phyloP scores from a whole-genome alignment of 192 early-diverging fungal species.

The Rhizoclosmatium sp. region DNA sequence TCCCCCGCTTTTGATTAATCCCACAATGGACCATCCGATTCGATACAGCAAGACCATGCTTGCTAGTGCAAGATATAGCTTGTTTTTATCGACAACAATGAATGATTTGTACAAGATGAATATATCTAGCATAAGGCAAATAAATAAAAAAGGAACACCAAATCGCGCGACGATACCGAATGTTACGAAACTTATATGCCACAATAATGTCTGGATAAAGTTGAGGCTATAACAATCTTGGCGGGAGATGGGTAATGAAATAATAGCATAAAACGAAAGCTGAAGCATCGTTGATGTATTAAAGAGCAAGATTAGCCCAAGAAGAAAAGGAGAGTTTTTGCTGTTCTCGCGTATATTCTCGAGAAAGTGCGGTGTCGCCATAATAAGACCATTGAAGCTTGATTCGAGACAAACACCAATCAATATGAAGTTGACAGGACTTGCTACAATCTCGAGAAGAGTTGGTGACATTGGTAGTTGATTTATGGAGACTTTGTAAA shows the following conservation, averaged over 20 bases:
- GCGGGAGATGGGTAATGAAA: background rate
- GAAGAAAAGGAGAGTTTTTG: background rate
- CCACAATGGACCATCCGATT: background rate
- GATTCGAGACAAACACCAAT: conserved; percentile 6
- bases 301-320: background rate
- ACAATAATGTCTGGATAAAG: conserved; percentile 1
- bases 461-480: background rate
- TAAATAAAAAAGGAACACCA: background rate
- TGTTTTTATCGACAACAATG: background rate
- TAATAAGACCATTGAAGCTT: background rate
- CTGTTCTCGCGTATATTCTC: background rate
- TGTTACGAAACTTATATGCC: background rate
- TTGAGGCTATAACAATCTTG: background rate
- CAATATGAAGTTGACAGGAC: background rate
- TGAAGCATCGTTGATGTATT: background rate
- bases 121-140: background rate
- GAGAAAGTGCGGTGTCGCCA: background rate
- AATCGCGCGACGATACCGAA: background rate
- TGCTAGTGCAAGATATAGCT: background rate
- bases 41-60: background rate
- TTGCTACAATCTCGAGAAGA: background rate
- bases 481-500: no score
- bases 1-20: background rate
- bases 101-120: conserved; percentile 8
- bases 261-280: background rate